These are phyloP conservation scores for Trifolium dubium DNA, from an alignment of 306 rosid species.

Conservation along the genomic window DNA sequence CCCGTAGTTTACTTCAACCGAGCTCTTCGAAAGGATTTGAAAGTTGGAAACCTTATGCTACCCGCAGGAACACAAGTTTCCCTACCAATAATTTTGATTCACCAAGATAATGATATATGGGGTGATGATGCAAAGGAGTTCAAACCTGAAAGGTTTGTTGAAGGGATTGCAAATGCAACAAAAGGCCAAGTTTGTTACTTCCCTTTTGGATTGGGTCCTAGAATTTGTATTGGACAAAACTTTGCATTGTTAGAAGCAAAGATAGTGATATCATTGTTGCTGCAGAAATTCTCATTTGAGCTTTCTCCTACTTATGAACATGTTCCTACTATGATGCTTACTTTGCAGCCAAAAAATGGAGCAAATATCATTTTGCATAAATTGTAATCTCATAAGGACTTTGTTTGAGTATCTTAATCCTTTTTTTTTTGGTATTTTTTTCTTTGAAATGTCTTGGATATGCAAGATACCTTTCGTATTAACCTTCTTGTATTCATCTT, in stretches of 20 bases:
- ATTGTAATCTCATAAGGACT: neutral
- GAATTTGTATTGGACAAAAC: constrained; percentile 41
- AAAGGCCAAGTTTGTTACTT: constrained; percentile 23
- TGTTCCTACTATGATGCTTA: neutral
- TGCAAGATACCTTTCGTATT: too few species aligned
- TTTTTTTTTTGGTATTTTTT: too few species aligned
- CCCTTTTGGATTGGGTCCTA: constrained; percentile 41
- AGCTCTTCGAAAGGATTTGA: neutral
- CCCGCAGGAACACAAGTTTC: neutral
- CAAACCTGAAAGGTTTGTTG: constrained; percentile 45
- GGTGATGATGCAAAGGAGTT: constrained; percentile 48
- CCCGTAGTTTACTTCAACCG: neutral
- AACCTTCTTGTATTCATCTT: too few species aligned
- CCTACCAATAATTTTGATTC: constrained; percentile 21
- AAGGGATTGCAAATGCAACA: constrained; percentile 43
- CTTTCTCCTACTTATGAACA: constrained; percentile 44
- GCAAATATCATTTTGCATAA: constrained; percentile 43
- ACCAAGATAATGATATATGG: constrained; percentile 35
- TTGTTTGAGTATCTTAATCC: too few species aligned
- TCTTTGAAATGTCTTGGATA: too few species aligned
- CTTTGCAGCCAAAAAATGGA: constrained; percentile 48
- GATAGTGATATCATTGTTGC: constrained; percentile 48
- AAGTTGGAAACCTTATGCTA: constrained; percentile 19
- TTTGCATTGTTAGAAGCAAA: constrained; percentile 52
- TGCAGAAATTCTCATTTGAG: constrained; percentile 40